Evolutionary conservation across 768 basidiomycete genomes (phyloP), one percentile per base, ranked within the genome.

Genomic region (Kwoniella sp.): DNA sequence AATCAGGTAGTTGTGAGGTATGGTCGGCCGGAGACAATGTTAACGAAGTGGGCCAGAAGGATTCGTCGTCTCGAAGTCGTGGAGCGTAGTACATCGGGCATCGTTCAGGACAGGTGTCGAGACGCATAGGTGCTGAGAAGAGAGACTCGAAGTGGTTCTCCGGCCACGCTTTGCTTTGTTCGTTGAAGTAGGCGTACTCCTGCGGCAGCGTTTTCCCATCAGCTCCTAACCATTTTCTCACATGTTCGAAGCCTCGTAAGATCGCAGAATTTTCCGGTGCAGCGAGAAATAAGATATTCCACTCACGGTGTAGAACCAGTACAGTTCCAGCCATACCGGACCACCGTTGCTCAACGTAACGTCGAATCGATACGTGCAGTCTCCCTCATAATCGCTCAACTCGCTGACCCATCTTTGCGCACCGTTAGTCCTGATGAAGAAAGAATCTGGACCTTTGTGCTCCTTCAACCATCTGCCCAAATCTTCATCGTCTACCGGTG

Each of bases 341-440:
- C 64, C 64, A 22, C 57, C 64, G 34, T 65, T 65, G n/a, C 58
- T 65, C 64, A 65, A 47, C 48, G 48, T 55, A 4, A 65, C 64
- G 26, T 65, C 64, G 30, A 65, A 65, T 23, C 64, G 57, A 51
- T 51, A 65, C 7, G 34, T 59, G 38, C 64, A 65, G 28, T 29
- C 38, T 26, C 64, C 64, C 23, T 59, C 29, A 31, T 65, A 65
- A 31, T 26, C 50, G 48, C 55, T 48, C 22, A 29, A 28, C 55
- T 65, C 64, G 45, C 34, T 58, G 13, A 54, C 51, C 64, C 57
- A 65, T 59, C 64, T 51, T n/a, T 65, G 64, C 12, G 50, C 58
- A 7, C 64, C 64, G 34, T 45, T 59, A 12, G 58, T 54, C 13
- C 64, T 22, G n/a, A 65, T 26, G 45, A 58, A 51, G 29, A 65